Conservation (phyloP, 2,329 filamentous ascomycete species). For the Cadophora sp. region DNA sequence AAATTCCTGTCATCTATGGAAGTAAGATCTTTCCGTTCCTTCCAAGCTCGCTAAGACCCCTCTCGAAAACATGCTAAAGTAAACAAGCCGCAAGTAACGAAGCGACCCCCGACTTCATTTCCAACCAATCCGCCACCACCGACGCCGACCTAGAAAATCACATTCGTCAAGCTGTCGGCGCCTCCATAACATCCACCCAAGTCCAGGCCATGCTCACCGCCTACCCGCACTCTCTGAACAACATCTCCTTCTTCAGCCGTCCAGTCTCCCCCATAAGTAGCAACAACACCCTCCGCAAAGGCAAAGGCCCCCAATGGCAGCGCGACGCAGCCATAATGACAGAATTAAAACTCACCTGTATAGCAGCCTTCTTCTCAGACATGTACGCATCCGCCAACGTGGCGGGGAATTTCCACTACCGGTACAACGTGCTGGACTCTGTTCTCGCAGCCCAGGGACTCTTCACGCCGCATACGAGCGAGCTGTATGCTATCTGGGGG, state of each 20-base stretch:
- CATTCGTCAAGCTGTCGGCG: slow-evolving; percentile 16
- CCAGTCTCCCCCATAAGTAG: slow-evolving; percentile 32
- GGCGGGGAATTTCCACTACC: slow-evolving; percentile 47
- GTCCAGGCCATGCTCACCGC: slow-evolving; percentile 13
- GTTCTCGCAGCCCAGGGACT: slow-evolving; percentile 46
- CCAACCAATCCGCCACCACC: slow-evolving; percentile 24
- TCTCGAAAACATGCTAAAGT: not conserved
- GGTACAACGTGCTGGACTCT: slow-evolving; percentile 44
- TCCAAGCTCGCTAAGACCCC: not conserved
- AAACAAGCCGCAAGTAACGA: slow-evolving; percentile 23
- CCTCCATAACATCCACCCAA: slow-evolving; percentile 22
- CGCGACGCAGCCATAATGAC: not conserved
- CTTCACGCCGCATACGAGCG: slow-evolving; percentile 43
- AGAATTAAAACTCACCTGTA: not conserved
- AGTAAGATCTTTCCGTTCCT: not conserved
- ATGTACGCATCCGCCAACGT: slow-evolving; percentile 50
- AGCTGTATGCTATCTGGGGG: slow-evolving; percentile 35
- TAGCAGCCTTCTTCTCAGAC: slow-evolving; percentile 37
- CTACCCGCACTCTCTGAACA: slow-evolving; percentile 26
- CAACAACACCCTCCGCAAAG: slow-evolving; percentile 35
- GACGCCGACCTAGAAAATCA: slow-evolving; percentile 15
- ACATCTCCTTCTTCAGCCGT: slow-evolving; percentile 25
- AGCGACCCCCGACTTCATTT: slow-evolving; percentile 26
- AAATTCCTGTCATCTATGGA: slow-evolving; percentile 58
- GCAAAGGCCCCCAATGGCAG: slow-evolving; percentile 48